Conservation (phyloP, 2,329 filamentous ascomycete genomes). For the Nothomitra cinnamomea region DNA sequence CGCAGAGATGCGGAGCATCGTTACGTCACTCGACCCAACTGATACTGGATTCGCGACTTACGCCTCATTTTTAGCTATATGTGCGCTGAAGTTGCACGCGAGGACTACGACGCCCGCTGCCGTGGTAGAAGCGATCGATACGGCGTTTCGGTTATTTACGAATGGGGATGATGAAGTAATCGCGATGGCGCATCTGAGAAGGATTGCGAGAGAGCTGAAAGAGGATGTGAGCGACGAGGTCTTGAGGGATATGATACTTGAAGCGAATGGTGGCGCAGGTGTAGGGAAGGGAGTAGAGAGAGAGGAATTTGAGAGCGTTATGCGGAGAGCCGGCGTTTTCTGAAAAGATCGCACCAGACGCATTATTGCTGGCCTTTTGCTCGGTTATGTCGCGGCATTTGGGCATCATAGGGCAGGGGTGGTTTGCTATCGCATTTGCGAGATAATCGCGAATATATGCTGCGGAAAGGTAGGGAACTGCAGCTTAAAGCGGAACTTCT, state of each 20-base stretch:
- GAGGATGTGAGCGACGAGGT: constrained; percentile 56
- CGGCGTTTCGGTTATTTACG: constrained; percentile 70
- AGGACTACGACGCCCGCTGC: constrained; percentile 21
- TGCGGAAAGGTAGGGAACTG: no score
- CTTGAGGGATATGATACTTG: constrained; percentile 82
- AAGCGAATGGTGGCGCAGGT: constrained; percentile 72
- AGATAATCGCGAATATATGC: no score
- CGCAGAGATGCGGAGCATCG: constrained; percentile 57
- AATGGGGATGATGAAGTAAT: constrained; percentile 45
- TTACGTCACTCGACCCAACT: constrained; percentile 70
- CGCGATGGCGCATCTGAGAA: constrained; percentile 58
- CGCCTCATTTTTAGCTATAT: constrained; percentile 69
- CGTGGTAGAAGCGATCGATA: constrained; percentile 53
- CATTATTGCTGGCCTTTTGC: neutral
- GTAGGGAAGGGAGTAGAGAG: constrained; percentile 52
- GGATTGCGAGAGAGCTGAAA: constrained; percentile 56
- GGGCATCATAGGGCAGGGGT: neutral
- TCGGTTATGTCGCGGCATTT: neutral
- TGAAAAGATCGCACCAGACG: neutral
- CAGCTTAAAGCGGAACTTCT: constrained; percentile 34
- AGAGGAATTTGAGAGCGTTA: constrained; percentile 73
- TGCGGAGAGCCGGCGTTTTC: constrained; percentile 70
- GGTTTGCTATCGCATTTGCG: no score
- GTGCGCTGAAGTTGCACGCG: constrained; percentile 64
- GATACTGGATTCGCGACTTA: constrained; percentile 62